Evolutionary conservation across 179 eudicot genomes (phyloP), one percentile per base, ranked within the genome.

Genomic region (Heliamphora pulchella): DNA sequence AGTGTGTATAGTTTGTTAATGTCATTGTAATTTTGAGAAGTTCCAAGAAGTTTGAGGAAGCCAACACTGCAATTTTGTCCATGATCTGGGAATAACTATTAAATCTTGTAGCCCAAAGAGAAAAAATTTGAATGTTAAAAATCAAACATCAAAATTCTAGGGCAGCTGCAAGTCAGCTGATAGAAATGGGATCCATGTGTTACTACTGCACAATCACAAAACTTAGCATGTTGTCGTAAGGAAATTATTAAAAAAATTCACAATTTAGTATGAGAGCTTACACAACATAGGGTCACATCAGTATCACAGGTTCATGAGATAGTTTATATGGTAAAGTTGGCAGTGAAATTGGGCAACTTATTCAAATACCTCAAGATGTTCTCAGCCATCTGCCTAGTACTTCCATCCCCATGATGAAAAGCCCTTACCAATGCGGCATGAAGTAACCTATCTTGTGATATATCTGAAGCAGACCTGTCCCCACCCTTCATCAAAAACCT

Each of bases 381-480:
- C 79, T 94, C 97, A 8, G 98, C 97, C 88, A 88, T 89, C 82
- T 91, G 86, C 85, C 92, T 87, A 10, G 93, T 94, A 63, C 81
- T 82, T n/a, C 87, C 84, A 80, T 94, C 96, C 17, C 97, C 94
- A 63, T 91, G 94, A 79, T 91, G 94, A 70, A 91, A 89, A 82
- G 93, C 94, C 76, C 82, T 88, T 81, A 93, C 89, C 80, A 94
- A 87, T 22, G 88, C 74, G 22, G 91, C 82, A 61, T 89, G 85
- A 20, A 94, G 84, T 82, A 86, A 72, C 77, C 82, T 84, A 74
- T 94, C 97, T 58, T 87, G 88, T 66, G 91, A 89, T 67, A 94
- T 84, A 74, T 87, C 82, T 8, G 88, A 82, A 62, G 77, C 81
- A 18, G 90, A 83, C 48, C 83, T 86, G 61, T 86, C 85, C 2